A percentile compares a stretch with the other conserved stretches of the same genome.
Conservation (phyloP, 2,329 filamentous ascomycete species). For the Aspergillus sp. region DNA sequence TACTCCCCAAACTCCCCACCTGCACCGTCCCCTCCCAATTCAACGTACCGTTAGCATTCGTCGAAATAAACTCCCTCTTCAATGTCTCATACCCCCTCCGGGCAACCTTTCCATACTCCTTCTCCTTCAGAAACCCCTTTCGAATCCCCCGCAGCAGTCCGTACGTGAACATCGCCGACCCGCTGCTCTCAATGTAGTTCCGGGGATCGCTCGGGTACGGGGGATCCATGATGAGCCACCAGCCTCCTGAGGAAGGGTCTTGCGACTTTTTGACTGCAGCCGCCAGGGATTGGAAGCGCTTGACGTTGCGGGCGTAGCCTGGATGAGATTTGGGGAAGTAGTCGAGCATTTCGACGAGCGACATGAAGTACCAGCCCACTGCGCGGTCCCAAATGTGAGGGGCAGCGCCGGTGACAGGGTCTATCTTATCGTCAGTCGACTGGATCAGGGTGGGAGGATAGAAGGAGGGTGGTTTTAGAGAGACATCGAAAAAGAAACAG, state of each 20-base stretch:
- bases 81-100: constrained; percentile 13
- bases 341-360: constrained; percentile 21
- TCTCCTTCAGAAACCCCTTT: constrained; percentile 13
- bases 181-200: constrained; percentile 26
- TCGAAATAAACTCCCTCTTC: constrained; percentile 8
- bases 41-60: constrained; percentile 19
- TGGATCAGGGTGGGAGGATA: too few relatives aligned
- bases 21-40: constrained; percentile 24
- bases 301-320: constrained; percentile 15
- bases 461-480: too few relatives aligned
- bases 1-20: constrained; percentile 23
- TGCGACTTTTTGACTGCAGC: constrained; percentile 16
- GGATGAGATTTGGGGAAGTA: constrained; percentile 18
- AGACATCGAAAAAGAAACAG: too few relatives aligned
- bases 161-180: constrained; percentile 23
- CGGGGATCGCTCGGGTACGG: constrained; percentile 17
- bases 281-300: constrained; percentile 21
- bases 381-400: constrained; percentile 24
- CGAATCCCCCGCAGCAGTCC: constrained; percentile 20
- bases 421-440: background rate
- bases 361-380: constrained; percentile 25
- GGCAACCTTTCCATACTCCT: constrained; percentile 11
- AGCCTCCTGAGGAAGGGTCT: constrained; percentile 19
- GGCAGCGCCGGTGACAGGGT: constrained; percentile 18
- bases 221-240: constrained; percentile 23